Conservation (phyloP, 2,329 filamentous ascomycete genomes). For the Rutstroemia sp. region DNA sequence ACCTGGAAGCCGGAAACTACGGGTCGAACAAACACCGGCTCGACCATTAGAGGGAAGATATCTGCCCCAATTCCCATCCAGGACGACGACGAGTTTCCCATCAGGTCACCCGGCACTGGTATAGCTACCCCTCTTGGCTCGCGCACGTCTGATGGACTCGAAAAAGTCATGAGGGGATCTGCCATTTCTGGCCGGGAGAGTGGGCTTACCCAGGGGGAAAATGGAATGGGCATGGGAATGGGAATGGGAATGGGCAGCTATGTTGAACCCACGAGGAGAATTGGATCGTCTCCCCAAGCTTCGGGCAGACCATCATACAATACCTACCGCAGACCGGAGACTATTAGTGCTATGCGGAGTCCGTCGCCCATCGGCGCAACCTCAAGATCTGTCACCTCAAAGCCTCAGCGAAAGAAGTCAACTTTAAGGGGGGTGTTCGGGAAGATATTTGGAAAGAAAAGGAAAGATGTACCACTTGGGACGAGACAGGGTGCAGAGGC, state of each 20-base stretch:
- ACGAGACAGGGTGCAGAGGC: slow-evolving; percentile 6
- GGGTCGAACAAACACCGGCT: slow-evolving; percentile 31
- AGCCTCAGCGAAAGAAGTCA: slow-evolving; percentile 49
- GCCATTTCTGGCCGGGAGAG: slow-evolving; percentile 7
- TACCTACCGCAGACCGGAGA: slow-evolving; percentile 10
- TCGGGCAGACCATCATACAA: slow-evolving; percentile 15
- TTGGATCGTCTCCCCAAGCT: not conserved
- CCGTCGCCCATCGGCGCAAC: slow-evolving; percentile 23
- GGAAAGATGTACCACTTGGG: not conserved
- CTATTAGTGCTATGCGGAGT: not conserved
- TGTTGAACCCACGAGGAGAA: slow-evolving; percentile 1
- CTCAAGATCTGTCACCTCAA: slow-evolving; percentile 31
- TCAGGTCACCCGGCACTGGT: slow-evolving; percentile 37
- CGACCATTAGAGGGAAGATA: slow-evolving; percentile 47
- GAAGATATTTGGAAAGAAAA: slow-evolving; percentile 50
- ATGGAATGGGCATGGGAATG: not conserved
- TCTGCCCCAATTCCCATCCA: slow-evolving; percentile 53
- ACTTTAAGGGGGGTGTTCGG: slow-evolving; percentile 48
- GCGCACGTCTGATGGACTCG: slow-evolving; percentile 9
- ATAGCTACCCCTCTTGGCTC: slow-evolving; percentile 31
- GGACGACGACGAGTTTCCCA: slow-evolving; percentile 49
- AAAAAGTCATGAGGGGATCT: slow-evolving; percentile 5
- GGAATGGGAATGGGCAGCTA: slow-evolving; percentile 1
- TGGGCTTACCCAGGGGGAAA: slow-evolving; percentile 13
- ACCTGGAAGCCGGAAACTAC: slow-evolving; percentile 20